Evolutionary conservation across 2,329 filamentous ascomycete species (phyloP).

Genomic region (Atkinsonella hypoxylon): DNA sequence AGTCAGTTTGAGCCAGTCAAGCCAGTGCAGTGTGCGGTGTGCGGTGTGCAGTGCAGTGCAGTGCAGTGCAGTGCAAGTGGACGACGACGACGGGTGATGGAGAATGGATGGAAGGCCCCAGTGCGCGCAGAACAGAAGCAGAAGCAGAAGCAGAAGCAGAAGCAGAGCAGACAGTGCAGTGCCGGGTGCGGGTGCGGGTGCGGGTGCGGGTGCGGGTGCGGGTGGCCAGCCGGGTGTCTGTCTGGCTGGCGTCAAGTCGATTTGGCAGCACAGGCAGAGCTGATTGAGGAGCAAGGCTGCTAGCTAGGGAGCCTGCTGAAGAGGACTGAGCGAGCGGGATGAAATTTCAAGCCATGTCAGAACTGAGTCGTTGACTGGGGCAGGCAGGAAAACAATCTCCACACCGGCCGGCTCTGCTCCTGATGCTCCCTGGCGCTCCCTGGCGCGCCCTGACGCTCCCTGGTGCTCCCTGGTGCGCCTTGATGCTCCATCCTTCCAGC

Average conservation of each 20-base stretch:
- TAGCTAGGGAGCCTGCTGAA: neutral
- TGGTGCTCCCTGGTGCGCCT: no score
- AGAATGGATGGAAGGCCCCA: conserved; percentile 1
- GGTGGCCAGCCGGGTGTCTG: neutral
- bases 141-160: no score
- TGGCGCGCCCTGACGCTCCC: no score
- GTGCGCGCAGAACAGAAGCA: neutral
- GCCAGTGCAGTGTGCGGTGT: no score
- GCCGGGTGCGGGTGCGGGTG: no score
- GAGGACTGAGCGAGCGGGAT: conserved; percentile 3
- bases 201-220: no score
- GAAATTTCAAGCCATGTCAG: neutral
- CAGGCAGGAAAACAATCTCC: neutral
- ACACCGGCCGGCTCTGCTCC: neutral
- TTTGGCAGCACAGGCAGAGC: neutral
- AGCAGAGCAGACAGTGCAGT: no score
- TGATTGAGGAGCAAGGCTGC: neutral
- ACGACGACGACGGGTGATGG: neutral
- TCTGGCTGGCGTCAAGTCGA: neutral
- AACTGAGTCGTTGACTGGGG: conserved; percentile 1
- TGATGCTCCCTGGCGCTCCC: neutral
- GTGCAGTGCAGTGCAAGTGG: no score
- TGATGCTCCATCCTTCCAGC: neutral
- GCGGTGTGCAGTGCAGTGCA: no score
- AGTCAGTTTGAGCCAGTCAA: neutral